Base-by-base conservation (phyloP, 2,329 filamentous ascomycete genomes). In the Fusarium incarnatum region DNA sequence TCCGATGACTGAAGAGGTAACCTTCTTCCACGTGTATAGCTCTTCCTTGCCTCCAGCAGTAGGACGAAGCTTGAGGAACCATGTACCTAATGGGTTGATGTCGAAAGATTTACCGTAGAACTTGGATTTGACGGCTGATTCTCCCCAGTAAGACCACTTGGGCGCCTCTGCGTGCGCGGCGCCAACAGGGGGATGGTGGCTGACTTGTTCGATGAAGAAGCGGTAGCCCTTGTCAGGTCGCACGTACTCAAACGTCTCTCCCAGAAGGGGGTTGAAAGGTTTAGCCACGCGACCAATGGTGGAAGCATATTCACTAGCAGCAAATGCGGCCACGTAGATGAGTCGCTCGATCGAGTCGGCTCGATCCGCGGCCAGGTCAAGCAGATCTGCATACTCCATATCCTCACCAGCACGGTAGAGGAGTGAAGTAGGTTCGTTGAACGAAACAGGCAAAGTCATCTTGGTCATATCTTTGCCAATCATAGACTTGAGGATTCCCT, bases 391-490 rank as follows among this genome's bases (percentile, higher is more conserved):
- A 77, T 99, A 99, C 81, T 99, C 96, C 93, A 99, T 95, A 77
- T 99, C 96, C 82, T 99, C 96, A 8, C 93, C 94, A 45, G 97
- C 95, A 78, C 96, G 93, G 80, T 98, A 96, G 11, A 99, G 87
- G 15, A 99, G 84, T 8, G 96, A 98, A 0, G 96, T 99, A 1
- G 96, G 96, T 80, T 99, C 96, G 81, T 99, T 99, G 84, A 99
- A 98, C 1, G 96, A 97, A 4, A 99, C 96, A 0, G 96, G 96
- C 22, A 99, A 84, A 1, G 96, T 98, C 95, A 99, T 99, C 84
- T 97, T 98, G 40, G 96, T 98, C 96, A 99, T 98, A 78, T 99
- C 96, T 80, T 99, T 98, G 69, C 96, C 96, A 81, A 99, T 97
- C 96, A 99, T 98, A 23, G 95, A 98, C 83, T 98, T 99, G 69